Base-by-base conservation (phyloP, 257 asterid genomes). In the Ligustrum vulgare region DNA sequence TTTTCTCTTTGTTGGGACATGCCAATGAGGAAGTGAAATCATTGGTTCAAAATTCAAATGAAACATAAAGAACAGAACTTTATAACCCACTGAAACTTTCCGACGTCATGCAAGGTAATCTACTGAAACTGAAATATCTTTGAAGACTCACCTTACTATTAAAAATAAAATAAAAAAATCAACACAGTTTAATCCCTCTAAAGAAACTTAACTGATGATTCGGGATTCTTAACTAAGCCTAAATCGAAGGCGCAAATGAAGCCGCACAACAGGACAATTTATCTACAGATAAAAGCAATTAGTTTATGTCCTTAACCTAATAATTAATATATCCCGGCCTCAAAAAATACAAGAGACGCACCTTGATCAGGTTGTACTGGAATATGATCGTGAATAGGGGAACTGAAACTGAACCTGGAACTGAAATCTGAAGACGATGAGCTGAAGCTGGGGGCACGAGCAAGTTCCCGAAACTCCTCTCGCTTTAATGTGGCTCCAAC, bases 391-490 rank as follows among this genome's bases (percentile, higher is more conserved):
- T 54, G 63, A 16, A 54, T 0, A 8, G 63, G 63, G 20, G 63
- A 54, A n/a, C 25, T 16, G 60, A n/a, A n/a, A n/a, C n/a, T n/a
- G n/a, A n/a, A n/a, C n/a, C 56, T 60, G 13, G 36, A 34, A 23
- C 58, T 75, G 23, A 33, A 31, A 33, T 63, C 72, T 7, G 75
- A 74, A 43, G 79, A 63, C 8, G 20, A 41, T 1, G 74, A 68
- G 45, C 51, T 11, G n/a, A 68, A 2, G 39, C 74, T 75, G 13
- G 62, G 69, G 18, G 54, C 64, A 33, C 62, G 82, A 5, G 70
- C 75, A 34, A 73, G 79, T 47, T 70, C 72, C 72, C 79, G 13
- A 16, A 79, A 15, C 69, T 73, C 45, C 49, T 72, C 75, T 43
- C 34, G 70, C 12, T 45, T 41, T 49, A 77, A 41, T 6, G 63